Base-by-base conservation (phyloP, 2,329 filamentous ascomycete species). In the Lachnellula arida region DNA sequence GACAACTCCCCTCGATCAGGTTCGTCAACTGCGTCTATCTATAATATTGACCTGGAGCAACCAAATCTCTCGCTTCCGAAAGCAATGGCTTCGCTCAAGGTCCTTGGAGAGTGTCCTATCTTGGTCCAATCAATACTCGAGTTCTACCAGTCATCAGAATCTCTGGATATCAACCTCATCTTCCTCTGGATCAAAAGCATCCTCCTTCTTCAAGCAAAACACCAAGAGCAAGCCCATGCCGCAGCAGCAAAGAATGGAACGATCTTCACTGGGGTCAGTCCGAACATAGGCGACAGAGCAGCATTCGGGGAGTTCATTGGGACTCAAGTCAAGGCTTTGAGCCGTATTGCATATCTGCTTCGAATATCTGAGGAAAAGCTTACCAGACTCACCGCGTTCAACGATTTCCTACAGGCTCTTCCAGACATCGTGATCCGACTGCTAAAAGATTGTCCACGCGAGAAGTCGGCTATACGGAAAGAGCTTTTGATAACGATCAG, bases 101-200 rank as follows among this genome's bases (percentile, higher is more conserved):
- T 99, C 23, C 81, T 99, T 5, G 91, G 93, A 1, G 94, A 99
- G 72, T 99, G 94, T 65, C 94, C 94, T 0, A 99, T 99, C 52
- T 97, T 99, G 40, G 94, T 99, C 3, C 94, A 99, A 1, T 97
- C 93, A 4, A 90, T 99, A 62, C 97, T 99, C 71, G 94, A 99
- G 73, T 88, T 93, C 5, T 94, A 99, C 67, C 85, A 92, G 48
- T 78, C 74, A 47, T 87, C 87, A 5, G 92, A 96, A 2, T 78
- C 84, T 39, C 81, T 86, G 54, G 97, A 97, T 67, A 92, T 99
- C 51, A 91, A 89, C 73, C 81, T 87, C 9, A 97, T 99, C 67
- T 90, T 97, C 5, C 93, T 94, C 3, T 78, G 95, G 22, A 99
- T 99, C 69, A 97, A 97, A 76, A 85, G 85, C 44, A 92, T 96